Evolutionary conservation across 495 filamentous ascomycete species (phyloP), one percentile per base, ranked within the genome.

Genomic region (Aspergillus panamensis): DNA sequence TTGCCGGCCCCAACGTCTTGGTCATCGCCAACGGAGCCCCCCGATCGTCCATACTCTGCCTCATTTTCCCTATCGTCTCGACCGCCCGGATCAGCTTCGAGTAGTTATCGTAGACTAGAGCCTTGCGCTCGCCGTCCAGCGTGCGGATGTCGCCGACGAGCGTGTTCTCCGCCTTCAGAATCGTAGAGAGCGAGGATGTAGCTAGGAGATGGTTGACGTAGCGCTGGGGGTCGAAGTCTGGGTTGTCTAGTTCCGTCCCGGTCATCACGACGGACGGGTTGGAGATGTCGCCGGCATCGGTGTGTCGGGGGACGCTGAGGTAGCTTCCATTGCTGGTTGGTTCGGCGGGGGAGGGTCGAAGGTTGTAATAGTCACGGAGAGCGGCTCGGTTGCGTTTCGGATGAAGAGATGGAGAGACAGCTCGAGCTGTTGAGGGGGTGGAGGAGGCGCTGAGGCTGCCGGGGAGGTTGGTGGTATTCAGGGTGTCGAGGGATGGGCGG

Each of bases 101-200:
- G 71, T 97, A 98, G 69, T 98, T 98, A 70, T 98, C 94, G 69
- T 98, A 98, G 5, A 98, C 94, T 40, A 98, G 77, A 20, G 94
- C 92, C 72, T 98, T 98, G 65, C 90, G 85, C 77, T 98, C 94
- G 19, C 93, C 92, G 66, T 97, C 94, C 16, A 97, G 79, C 2
- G 88, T 89, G 20, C 91, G 80, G 35, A 96, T 94, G 69, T 97
- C 94, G 62, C 77, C 72, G 9, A 79, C 74, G 12, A 79, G 64
- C 16, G 75, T 77, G 14, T 84, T 82, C 60, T 84, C 81, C 13
- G 77, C 81, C 33, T 81, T 82, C 1, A 95, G 73, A 0, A 92
- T 77, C 16, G 80, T 77, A 43, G 82, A 73, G 0, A 93, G 77
- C 55, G 88, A 93, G 0, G 79, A 77, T 1, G 73, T 72, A 25